Percentiles rank a stretch among this genome's conserved stretches.
Conservation (phyloP, 2,329 filamentous ascomycete species). For the Pyricularia pennisetigena region DNA sequence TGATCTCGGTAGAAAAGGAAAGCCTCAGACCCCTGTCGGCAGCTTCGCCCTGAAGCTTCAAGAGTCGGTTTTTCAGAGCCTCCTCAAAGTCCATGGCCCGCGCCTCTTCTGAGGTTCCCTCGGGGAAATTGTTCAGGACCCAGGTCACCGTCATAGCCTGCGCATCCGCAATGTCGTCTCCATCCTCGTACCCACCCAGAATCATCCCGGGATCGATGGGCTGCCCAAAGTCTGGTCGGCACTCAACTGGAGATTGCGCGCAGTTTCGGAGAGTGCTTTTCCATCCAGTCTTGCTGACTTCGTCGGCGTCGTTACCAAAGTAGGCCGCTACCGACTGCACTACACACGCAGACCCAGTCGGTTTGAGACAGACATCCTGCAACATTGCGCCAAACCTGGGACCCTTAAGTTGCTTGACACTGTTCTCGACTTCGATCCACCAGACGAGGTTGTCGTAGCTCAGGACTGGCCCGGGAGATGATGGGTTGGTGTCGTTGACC, state of each 20-base stretch:
- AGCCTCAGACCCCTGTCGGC: conserved; percentile 66
- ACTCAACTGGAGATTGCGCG: conserved; percentile 69
- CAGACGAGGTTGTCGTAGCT: conserved; percentile 81
- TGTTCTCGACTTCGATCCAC: conserved; percentile 88
- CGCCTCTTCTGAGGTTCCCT: conserved; percentile 59
- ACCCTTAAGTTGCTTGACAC: conserved; percentile 64
- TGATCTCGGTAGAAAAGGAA: conserved; percentile 93
- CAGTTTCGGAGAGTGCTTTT: conserved; percentile 61
- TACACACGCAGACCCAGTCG: conserved; percentile 79
- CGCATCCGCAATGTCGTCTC: conserved; percentile 59
- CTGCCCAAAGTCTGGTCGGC: conserved; percentile 80
- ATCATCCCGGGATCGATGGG: conserved; percentile 80
- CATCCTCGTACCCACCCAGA: conserved; percentile 66
- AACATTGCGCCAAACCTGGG: conserved; percentile 57
- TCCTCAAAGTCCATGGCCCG: conserved; percentile 85
- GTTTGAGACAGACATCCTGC: conserved; percentile 88
- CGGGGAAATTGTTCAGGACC: conserved; percentile 81
- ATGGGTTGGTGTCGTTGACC: conserved; percentile 69
- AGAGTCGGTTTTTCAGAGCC: conserved; percentile 61
- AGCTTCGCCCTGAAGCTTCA: conserved; percentile 75
- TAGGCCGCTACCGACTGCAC: conserved; percentile 90
- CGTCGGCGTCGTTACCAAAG: conserved; percentile 58
- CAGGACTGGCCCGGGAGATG: conserved; percentile 64
- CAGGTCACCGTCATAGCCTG: conserved; percentile 82
- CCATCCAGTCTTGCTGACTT: conserved; percentile 61